A percentile compares a stretch with the other conserved stretches of the same genome.
These are phyloP conservation scores for Aureobasidium sp. DNA, from an alignment of 2,329 filamentous ascomycete genomes.

Conservation along the genomic window DNA sequence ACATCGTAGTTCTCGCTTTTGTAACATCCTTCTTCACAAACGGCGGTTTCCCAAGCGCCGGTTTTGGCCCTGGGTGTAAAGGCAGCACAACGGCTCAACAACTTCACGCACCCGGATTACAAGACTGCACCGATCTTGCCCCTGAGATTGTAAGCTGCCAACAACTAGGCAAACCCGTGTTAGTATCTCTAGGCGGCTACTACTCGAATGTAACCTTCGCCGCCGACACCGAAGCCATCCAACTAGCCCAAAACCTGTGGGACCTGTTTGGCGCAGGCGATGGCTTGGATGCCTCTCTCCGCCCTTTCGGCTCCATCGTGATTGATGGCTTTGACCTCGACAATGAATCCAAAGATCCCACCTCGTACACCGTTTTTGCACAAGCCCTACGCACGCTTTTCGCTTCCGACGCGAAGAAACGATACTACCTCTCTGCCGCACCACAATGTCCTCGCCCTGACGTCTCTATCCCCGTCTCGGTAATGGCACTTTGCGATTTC, in stretches of 20 bases:
- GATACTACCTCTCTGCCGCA: constrained; percentile 31
- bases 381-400: constrained; percentile 25
- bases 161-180: constrained; percentile 29
- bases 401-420: constrained; percentile 21
- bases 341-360: constrained; percentile 25
- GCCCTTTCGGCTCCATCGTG: constrained; percentile 26
- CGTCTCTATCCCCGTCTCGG: constrained; percentile 25
- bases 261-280: constrained; percentile 27
- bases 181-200: constrained; percentile 31
- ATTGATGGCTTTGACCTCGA: constrained; percentile 34
- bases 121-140: constrained; percentile 31
- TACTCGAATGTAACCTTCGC: constrained; percentile 23
- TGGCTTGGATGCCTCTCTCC: constrained; percentile 18
- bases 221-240: constrained; percentile 21
- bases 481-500: constrained; percentile 29
- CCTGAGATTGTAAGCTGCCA: constrained; percentile 30
- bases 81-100: constrained; percentile 25
- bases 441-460: constrained; percentile 35
- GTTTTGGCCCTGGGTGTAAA: constrained; percentile 29
- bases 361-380: constrained; percentile 25
- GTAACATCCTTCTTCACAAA: constrained; percentile 26
- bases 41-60: constrained; percentile 24
- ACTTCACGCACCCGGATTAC: constrained; percentile 28
- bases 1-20: constrained; percentile 31
- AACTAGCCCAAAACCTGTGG: constrained; percentile 28